phyloP scores from a whole-genome alignment of 2,329 filamentous ascomycete species.

The Hymenoscyphus linearis region DNA sequence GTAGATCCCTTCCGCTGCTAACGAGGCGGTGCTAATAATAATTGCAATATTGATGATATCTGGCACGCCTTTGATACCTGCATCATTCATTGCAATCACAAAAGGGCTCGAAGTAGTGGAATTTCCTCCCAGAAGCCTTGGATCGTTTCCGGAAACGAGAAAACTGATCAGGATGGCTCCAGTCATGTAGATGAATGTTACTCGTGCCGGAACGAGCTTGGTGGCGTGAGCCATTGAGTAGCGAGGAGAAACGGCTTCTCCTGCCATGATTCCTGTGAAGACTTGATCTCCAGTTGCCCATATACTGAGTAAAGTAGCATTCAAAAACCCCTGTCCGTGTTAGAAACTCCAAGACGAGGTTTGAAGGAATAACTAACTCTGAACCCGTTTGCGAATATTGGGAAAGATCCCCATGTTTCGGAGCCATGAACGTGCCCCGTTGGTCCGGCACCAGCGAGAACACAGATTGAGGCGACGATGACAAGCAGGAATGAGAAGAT shows the following conservation, averaged over 20 bases:
- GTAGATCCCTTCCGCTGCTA: constrained; percentile 20
- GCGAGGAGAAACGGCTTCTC: constrained; percentile 12
- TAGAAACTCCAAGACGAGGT: not conserved
- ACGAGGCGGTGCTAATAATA: constrained; percentile 11
- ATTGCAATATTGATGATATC: constrained; percentile 17
- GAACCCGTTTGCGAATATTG: constrained; percentile 34
- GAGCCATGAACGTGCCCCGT: constrained; percentile 31
- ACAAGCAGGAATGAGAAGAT: constrained; percentile 35
- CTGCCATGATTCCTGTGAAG: constrained; percentile 29
- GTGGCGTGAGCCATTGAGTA: constrained; percentile 15
- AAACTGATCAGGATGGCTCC: constrained; percentile 14
- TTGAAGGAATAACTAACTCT: constrained; percentile 12
- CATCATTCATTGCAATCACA: constrained; percentile 16
- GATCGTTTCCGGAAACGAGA: constrained; percentile 20
- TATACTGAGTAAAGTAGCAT: constrained; percentile 19
- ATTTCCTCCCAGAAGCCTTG: constrained; percentile 14
- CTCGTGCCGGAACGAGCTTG: constrained; percentile 13
- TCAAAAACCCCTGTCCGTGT: constrained; percentile 25
- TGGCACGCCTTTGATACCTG: constrained; percentile 17
- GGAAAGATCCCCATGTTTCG: constrained; percentile 31
- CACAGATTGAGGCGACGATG: constrained; percentile 34
- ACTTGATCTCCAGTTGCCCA: constrained; percentile 22
- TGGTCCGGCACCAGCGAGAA: constrained; percentile 37
- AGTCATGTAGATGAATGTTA: constrained; percentile 10
- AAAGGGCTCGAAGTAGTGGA: constrained; percentile 19